phyloP scores from a whole-genome alignment of 139 green algal genomes.

The Auxenochlorella protothecoides region DNA sequence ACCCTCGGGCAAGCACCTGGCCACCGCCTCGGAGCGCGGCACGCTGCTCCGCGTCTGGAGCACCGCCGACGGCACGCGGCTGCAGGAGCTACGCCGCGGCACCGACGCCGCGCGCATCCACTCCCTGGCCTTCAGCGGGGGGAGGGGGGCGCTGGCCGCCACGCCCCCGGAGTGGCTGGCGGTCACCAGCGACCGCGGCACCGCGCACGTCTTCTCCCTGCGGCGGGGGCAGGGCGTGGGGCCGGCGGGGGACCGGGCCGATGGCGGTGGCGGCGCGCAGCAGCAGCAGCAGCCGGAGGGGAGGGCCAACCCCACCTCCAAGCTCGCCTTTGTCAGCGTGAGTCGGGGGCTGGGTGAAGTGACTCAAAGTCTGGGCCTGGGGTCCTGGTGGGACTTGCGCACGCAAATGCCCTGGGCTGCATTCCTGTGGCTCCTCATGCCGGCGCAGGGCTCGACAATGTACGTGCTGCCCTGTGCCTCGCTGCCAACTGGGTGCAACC shows the following conservation, averaged over 20 bases:
- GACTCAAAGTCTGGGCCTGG: no score
- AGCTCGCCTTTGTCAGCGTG: conserved; percentile 38
- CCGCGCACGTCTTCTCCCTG: conserved; percentile 55
- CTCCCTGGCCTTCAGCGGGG: conserved; percentile 69
- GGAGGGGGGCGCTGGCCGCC: conserved; percentile 12
- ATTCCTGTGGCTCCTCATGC: neutral
- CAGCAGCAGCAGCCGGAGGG: neutral
- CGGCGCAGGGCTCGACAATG: no score
- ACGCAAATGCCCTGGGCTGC: neutral
- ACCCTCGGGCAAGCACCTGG: conserved; percentile 74
- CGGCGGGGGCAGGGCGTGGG: neutral
- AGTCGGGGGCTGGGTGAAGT: neutral
- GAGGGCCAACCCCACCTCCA: conserved; percentile 23
- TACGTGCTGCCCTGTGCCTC: neutral
- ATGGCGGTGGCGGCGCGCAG: neutral
- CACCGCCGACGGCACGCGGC: conserved; percentile 64
- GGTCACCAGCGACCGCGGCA: conserved; percentile 83
- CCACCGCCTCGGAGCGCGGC: conserved; percentile 67
- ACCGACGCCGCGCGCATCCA: conserved; percentile 75
- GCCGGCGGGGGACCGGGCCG: neutral
- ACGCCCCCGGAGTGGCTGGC: conserved; percentile 66
- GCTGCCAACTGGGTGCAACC: neutral
- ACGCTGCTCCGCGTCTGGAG: conserved; percentile 81
- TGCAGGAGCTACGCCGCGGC: conserved; percentile 84
- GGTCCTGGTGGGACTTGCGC: no score